Base-by-base conservation (phyloP, 129 eudicot genomes). In the Centella asiatica region DNA sequence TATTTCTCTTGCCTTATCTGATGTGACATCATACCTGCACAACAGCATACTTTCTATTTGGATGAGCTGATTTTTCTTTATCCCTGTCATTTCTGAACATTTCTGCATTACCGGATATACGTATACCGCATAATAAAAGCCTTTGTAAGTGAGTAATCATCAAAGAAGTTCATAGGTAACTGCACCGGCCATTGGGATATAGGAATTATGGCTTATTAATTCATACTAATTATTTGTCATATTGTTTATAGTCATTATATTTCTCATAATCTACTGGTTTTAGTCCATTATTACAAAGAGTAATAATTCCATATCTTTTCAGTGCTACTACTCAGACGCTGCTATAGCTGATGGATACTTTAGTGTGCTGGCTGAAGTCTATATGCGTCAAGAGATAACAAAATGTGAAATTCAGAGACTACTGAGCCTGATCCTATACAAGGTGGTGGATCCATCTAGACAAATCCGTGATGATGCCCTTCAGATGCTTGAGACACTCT, bases 331-430 rank as follows among this genome's bases (percentile, higher is more conserved):
- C 67, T 92, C 99, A 10, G 96, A 87, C 70, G 95, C 96, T 55
- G 92, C 92, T 36, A 92, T 92, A 75, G 95, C 99, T n/a, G 99
- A 92, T 69, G 99, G 99, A 53, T 92, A 92, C 83, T 92, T 92
- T 62, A 92, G 99, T 56, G 99, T 87, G 48, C 84, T 92, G 53
- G 99, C 99, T 28, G 99, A 92, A 71, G 99, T 92, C 50, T 92
- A 92, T 82, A 92, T 92, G 99, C 96, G 96, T 24, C 99, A 92
- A 78, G 99, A 87, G 70, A 87, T 92, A 64, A 96, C 99, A 22
- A 92, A 92, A 77, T 92, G 99, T 73, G 99, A 92, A 77, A 83
- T 92, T 58, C 99, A 92, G 66, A 80, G 99, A 70, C 87, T 92
- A 47, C 68, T 92, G 59, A 84, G 95, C 80, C 80, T 92, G 20